Evolutionary conservation across 2,329 filamentous ascomycete species (phyloP).

Genomic region (Beauveria sp.): DNA sequence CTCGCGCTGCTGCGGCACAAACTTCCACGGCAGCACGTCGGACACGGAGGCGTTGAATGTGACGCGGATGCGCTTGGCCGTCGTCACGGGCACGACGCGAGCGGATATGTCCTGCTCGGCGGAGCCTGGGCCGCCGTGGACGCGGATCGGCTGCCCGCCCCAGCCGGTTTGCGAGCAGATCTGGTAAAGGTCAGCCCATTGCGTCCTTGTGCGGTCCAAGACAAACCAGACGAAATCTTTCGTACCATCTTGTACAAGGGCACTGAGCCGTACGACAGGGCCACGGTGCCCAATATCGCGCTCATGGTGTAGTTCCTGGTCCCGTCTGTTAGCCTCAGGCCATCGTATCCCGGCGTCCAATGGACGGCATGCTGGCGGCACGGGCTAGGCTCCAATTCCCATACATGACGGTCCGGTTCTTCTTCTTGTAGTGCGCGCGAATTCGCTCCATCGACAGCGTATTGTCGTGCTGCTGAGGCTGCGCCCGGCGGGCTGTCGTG

Average conservation of each 20-base stretch:
- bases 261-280: constrained; percentile 74
- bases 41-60: constrained; percentile 96
- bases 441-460: constrained; percentile 52
- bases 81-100: constrained; percentile 72
- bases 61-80: constrained; percentile 79
- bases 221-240: background rate
- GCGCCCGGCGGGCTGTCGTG: constrained; percentile 19
- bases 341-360: background rate
- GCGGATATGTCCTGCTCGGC: constrained; percentile 56
- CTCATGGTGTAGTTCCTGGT: constrained; percentile 66
- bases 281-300: constrained; percentile 70
- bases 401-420: constrained; percentile 55
- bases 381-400: constrained; percentile 9
- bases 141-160: constrained; percentile 87
- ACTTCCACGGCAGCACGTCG: constrained; percentile 95
- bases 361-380: background rate
- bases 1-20: constrained; percentile 91
- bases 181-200: constrained; percentile 28
- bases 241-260: constrained; percentile 80
- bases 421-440: constrained; percentile 54
- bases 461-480: constrained; percentile 18
- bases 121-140: constrained; percentile 49
- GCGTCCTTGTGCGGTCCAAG: background rate
- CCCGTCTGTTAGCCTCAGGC: background rate
- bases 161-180: constrained; percentile 83